phyloP scores from a whole-genome alignment of 306 rosid species.

The Crataegus laevigata region DNA sequence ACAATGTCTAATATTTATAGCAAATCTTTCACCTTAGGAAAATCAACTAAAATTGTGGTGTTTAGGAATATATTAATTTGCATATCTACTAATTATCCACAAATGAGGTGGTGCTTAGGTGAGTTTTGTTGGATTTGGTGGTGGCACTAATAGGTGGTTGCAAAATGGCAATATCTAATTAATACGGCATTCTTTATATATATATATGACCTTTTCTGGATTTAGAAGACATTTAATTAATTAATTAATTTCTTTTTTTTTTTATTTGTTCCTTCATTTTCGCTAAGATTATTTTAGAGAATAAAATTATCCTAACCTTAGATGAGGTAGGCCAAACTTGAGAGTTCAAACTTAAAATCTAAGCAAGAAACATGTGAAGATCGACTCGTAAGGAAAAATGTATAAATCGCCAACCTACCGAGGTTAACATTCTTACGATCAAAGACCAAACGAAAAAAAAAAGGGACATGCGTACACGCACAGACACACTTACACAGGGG shows the following conservation, averaged over 20 bases:
- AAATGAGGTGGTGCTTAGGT: not conserved
- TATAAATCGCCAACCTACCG: not conserved
- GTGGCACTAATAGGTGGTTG: not conserved
- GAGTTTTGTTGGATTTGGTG: constrained; percentile 13
- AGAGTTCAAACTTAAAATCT: not conserved
- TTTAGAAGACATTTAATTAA: not conserved
- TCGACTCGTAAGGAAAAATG: too few species aligned
- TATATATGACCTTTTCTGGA: not conserved
- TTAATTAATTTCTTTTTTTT: too few species aligned
- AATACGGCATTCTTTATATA: not conserved
- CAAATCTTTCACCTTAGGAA: not conserved
- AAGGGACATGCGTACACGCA: too few species aligned
- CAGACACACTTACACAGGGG: not conserved
- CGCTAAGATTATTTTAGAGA: too few species aligned
- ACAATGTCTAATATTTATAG: not conserved
- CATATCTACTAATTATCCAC: not conserved
- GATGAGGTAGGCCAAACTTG: not conserved
- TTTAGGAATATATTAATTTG: not conserved
- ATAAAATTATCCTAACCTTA: too few species aligned
- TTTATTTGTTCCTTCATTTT: not conserved
- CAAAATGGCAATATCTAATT: not conserved
- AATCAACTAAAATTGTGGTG: not conserved
- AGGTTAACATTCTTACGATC: too few species aligned
- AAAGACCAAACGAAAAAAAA: not conserved
- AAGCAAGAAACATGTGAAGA: not conserved